These are phyloP conservation scores for Botrytis byssoidea DNA, from an alignment of 2,329 filamentous ascomycete genomes.

Conservation along the genomic window DNA sequence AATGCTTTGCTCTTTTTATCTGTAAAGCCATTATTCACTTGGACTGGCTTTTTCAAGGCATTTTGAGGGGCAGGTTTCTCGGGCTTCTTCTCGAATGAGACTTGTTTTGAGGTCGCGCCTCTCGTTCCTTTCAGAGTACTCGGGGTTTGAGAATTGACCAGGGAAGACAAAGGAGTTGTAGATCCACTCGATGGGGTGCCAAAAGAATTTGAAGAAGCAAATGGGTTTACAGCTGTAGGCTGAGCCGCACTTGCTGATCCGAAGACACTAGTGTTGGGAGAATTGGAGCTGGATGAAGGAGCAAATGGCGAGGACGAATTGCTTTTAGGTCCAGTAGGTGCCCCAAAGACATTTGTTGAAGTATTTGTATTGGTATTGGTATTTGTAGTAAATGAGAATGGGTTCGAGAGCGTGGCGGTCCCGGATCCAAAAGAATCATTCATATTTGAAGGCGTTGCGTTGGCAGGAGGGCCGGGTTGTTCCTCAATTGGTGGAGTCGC, in stretches of 20 bases:
- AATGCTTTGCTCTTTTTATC: constrained; percentile 11
- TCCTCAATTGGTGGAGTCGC: constrained; percentile 22
- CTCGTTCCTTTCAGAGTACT: constrained; percentile 2
- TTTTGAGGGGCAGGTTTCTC: constrained; percentile 3
- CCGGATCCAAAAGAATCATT: constrained; percentile 2
- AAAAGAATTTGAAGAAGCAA: constrained; percentile 15
- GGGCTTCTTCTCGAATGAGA: constrained; percentile 6
- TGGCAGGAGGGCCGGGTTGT: constrained; percentile 2
- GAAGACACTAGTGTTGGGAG: constrained; percentile 21
- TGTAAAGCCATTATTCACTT: constrained; percentile 1
- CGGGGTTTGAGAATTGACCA: not conserved
- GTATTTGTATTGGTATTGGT: constrained; percentile 6
- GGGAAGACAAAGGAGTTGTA: constrained; percentile 10
- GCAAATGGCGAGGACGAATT: constrained; percentile 16
- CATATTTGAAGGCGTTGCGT: constrained; percentile 11
- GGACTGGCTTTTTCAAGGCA: not conserved
- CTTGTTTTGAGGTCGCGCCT: not conserved
- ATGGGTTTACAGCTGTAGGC: constrained; percentile 19
- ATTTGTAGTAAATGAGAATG: constrained; percentile 24
- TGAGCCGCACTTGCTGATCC: constrained; percentile 15
- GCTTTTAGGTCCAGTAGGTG: constrained; percentile 6
- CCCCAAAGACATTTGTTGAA: constrained; percentile 11
- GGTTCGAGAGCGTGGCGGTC: constrained; percentile 21
- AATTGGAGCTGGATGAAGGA: not conserved
- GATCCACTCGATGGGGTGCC: constrained; percentile 12